A percentile compares a stretch with the other conserved stretches of the same genome.
Conservation (phyloP, 768 basidiomycete species). For the Agrocybe pediades region DNA sequence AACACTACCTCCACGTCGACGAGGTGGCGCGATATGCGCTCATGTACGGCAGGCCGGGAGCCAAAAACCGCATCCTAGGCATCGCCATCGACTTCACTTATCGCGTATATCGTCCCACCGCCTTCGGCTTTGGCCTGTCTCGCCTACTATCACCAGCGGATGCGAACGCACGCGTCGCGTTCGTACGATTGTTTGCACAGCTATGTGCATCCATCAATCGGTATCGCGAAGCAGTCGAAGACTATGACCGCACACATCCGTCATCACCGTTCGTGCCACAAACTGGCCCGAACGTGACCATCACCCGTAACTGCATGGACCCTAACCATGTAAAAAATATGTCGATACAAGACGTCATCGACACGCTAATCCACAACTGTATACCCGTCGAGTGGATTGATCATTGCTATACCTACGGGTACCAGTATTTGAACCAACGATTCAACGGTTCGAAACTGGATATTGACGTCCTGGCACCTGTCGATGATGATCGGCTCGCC, state of each 20-base stretch:
- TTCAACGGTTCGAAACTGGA: not conserved
- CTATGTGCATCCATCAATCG: not conserved
- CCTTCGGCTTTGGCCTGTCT: not conserved
- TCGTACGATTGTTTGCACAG: not conserved
- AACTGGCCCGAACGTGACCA: not conserved
- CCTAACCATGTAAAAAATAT: not conserved
- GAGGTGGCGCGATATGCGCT: not conserved
- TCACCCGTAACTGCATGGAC: not conserved
- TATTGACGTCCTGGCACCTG: not conserved
- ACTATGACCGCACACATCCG: not conserved
- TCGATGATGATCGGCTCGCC: not conserved
- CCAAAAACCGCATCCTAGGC: not conserved
- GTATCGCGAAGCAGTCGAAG: not conserved
- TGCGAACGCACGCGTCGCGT: not conserved
- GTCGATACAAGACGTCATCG: not conserved
- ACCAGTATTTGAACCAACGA: not conserved
- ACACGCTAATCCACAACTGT: not conserved
- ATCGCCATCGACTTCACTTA: not conserved
- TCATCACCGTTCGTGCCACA: not conserved
- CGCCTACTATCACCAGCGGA: not conserved
- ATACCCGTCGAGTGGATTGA: constrained; percentile 10
- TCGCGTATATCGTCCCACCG: not conserved
- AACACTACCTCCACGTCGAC: not conserved
- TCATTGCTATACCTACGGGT: constrained; percentile 3
- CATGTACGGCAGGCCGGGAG: not conserved